Evolutionary conservation across 768 basidiomycete species (phyloP), one percentile per base, ranked within the genome.

Genomic region (Psilocybe cyanescens): DNA sequence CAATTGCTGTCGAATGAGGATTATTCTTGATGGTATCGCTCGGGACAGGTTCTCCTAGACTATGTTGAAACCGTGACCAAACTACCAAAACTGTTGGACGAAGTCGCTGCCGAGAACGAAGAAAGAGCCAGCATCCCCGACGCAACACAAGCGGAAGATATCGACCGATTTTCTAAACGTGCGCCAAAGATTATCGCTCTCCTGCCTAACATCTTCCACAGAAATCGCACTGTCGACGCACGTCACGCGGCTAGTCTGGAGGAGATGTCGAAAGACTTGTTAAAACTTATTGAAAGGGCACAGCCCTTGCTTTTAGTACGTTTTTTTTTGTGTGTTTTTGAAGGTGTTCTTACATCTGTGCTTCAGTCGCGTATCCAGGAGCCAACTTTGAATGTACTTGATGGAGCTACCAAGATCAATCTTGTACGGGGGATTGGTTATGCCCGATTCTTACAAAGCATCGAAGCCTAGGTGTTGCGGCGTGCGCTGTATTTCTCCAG

Each of bases 231-330:
- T 28, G 73, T 75, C 44, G 86, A 93, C 65, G 73, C 80, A n/a
- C 79, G 88, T 55, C 90, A 92, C 72, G 82, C 77, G 57, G 88
- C 88, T 8, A 91, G 91, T 4, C 68, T 91, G 49, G 83, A 88
- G 29, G 86, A 87, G 67, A 94, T 94, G 89, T 82, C 87, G 50
- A 78, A 83, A 2, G 79, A 81, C n/a, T 69, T 94, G 60, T 80
- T 90, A 44, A 73, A 74, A 17, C 76, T 83, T 41, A 80, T 89
- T 37, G 88, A 90, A 69, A 83, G 81, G 60, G 77, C 83, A 53
- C 83, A 81, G 58, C 89, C 90, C 8, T 72, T 85, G 3, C 80
- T 81, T 12, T 69, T 92, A 74, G 92, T 91, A 64, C 58, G 87
- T 81, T 17, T 52, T 35, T 35, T 52, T 52, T 46, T 58, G 11